These are phyloP conservation scores for Didymella arachidicola DNA, from an alignment of 2,329 filamentous ascomycete genomes.

Conservation along the genomic window DNA sequence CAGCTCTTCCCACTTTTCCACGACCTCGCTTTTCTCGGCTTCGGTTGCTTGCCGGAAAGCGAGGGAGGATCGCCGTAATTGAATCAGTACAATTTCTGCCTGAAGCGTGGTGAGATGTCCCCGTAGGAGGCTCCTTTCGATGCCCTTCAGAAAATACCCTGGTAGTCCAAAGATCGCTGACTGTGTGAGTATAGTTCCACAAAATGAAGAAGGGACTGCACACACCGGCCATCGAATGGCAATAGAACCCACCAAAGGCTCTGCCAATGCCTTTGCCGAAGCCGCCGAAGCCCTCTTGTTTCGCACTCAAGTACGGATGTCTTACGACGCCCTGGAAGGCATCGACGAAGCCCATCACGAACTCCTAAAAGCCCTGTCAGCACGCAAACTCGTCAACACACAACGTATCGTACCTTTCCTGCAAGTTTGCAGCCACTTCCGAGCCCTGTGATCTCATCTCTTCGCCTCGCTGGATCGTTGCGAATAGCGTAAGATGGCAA, in stretches of 20 bases:
- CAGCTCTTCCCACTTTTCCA: conserved; percentile 11
- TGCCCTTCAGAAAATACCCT: conserved; percentile 24
- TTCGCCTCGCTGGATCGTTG: conserved; percentile 24
- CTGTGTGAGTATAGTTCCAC: neutral
- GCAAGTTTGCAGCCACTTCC: conserved; percentile 77
- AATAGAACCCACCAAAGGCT: conserved; percentile 29
- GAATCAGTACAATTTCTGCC: conserved; percentile 23
- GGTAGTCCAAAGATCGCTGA: conserved; percentile 23
- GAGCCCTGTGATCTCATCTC: conserved; percentile 65
- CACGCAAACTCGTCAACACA: too few species aligned
- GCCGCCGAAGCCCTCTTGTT: conserved; percentile 68
- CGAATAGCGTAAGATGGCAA: conserved; percentile 26
- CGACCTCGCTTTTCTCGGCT: conserved; percentile 10
- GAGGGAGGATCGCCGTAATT: conserved; percentile 17
- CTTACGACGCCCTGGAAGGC: conserved; percentile 78
- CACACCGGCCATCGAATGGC: conserved; percentile 23
- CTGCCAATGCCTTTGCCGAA: conserved; percentile 53
- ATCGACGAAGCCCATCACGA: conserved; percentile 76
- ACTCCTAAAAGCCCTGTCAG: conserved; percentile 56
- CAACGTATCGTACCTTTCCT: conserved; percentile 55
- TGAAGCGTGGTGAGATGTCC: conserved; percentile 23
- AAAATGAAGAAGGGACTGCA: neutral
- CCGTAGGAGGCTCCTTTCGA: conserved; percentile 17
- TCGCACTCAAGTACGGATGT: conserved; percentile 72
- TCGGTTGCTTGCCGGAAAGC: conserved; percentile 4